These are phyloP conservation scores for Silybum marianum DNA, from an alignment of 129 eudicot genomes.

Conservation along the genomic window DNA sequence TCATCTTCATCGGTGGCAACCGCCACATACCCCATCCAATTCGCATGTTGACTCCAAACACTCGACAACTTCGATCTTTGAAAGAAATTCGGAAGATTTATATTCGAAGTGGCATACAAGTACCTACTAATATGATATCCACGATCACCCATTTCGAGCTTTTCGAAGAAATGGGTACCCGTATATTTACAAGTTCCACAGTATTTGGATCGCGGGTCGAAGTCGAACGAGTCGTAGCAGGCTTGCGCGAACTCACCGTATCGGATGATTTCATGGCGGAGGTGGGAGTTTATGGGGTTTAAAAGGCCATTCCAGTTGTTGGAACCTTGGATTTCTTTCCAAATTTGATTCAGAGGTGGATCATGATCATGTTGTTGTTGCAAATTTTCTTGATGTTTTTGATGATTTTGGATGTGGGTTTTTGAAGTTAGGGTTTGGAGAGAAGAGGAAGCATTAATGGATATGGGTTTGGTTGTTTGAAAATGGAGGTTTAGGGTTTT, in stretches of 20 bases:
- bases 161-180: conserved; percentile 56
- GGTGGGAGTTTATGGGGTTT: conserved; percentile 68
- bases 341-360: conserved; percentile 45
- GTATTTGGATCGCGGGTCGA: conserved; percentile 77
- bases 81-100: conserved; percentile 69
- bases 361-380: neutral
- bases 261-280: conserved; percentile 66
- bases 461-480: conserved; percentile 20
- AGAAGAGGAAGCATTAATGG: conserved; percentile 23
- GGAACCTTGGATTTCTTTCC: conserved; percentile 67
- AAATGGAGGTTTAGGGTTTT: conserved; percentile 33
- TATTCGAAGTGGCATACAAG: conserved; percentile 74
- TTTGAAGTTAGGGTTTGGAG: conserved; percentile 37
- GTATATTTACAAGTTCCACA: conserved; percentile 79
- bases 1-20: conserved; percentile 55
- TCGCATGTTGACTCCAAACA: conserved; percentile 82
- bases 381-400: conserved; percentile 3
- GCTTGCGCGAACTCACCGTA: conserved; percentile 83
- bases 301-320: conserved; percentile 55
- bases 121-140: conserved; percentile 58
- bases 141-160: conserved; percentile 46
- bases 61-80: conserved; percentile 53
- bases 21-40: conserved; percentile 86
- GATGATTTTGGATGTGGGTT: conserved; percentile 11
- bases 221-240: conserved; percentile 80